These are phyloP conservation scores for Trypanosoma brucei DNA, from an alignment of 208 protist species.

Conservation along the genomic window DNA sequence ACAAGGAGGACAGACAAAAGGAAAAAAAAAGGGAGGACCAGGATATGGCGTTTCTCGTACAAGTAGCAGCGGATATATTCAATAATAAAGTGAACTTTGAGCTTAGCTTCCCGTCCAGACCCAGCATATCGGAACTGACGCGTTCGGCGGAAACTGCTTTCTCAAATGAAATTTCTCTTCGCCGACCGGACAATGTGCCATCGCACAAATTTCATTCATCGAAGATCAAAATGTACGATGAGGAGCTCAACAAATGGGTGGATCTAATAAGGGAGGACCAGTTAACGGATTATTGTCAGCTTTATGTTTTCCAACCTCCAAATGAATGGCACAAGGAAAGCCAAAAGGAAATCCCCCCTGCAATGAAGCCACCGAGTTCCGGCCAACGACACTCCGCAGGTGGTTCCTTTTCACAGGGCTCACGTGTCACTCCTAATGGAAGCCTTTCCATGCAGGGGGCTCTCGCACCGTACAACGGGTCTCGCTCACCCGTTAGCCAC, in stretches of 20 bases:
- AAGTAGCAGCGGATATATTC: constrained; percentile 88
- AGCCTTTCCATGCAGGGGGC: constrained; percentile 18
- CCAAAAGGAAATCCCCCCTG: constrained; percentile 81
- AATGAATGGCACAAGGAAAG: constrained; percentile 91
- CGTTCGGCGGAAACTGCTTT: constrained; percentile 60
- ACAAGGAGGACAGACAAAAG: background rate
- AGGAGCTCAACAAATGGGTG: constrained; percentile 85
- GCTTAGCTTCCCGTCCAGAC: constrained; percentile 71
- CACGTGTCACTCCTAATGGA: constrained; percentile 9
- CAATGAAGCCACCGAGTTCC: constrained; percentile 58
- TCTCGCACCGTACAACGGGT: constrained; percentile 60
- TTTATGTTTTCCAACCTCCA: constrained; percentile 88
- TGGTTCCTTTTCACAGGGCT: constrained; percentile 12
- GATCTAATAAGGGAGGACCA: constrained; percentile 75
- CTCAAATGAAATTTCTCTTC: constrained; percentile 70
- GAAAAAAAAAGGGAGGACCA: constrained; percentile 15
- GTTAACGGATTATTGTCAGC: constrained; percentile 78
- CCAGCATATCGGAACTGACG: constrained; percentile 65
- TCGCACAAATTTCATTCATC: constrained; percentile 76
- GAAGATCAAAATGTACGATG: constrained; percentile 88
- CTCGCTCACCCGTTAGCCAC: constrained; percentile 30
- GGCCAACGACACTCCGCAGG: constrained; percentile 7
- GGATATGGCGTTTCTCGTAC: constrained; percentile 57
- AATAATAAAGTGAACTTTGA: constrained; percentile 89
- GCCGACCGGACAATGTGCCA: constrained; percentile 62